phyloP scores from a whole-genome alignment of 805 yeast genomes.

The Helenozyma baotianmanensis region DNA sequence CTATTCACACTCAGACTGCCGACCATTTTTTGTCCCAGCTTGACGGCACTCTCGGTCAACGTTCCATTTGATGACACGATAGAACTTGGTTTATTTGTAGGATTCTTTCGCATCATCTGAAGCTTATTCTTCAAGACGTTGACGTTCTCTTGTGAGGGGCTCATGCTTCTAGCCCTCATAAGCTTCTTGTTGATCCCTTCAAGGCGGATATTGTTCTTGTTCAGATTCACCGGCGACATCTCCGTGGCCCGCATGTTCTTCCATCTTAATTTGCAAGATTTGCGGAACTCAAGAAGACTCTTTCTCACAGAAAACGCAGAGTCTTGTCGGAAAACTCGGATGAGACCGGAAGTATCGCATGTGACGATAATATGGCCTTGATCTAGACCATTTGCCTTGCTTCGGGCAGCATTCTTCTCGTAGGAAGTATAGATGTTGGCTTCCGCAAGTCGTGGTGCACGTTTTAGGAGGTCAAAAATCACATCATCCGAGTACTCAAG shows the following conservation, averaged over 20 bases:
- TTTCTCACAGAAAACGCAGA: constrained; percentile 46
- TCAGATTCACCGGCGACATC: background rate
- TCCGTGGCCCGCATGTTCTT: no score
- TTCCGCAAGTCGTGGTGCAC: constrained; percentile 15
- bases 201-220: constrained; percentile 1
- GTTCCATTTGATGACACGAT: no score
- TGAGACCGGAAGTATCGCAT: constrained; percentile 68
- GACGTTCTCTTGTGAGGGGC: constrained; percentile 6
- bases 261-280: constrained; percentile 2
- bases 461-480: constrained; percentile 54
- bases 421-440: constrained; percentile 2
- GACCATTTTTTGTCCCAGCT: no score
- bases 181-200: constrained; percentile 1
- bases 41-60: no score
- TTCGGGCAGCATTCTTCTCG: background rate
- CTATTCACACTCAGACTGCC: no score
- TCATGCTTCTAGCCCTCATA: constrained; percentile 6
- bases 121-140: no score
- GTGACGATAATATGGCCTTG: constrained; percentile 60
- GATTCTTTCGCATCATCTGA: no score
- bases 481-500: constrained; percentile 75
- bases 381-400: constrained; percentile 7
- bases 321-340: constrained; percentile 79
- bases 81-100: no score
- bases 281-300: constrained; percentile 12